These are phyloP conservation scores for Rugosomyces carneus DNA, from an alignment of 1,284 basidiomycete genomes.

Conservation along the genomic window DNA sequence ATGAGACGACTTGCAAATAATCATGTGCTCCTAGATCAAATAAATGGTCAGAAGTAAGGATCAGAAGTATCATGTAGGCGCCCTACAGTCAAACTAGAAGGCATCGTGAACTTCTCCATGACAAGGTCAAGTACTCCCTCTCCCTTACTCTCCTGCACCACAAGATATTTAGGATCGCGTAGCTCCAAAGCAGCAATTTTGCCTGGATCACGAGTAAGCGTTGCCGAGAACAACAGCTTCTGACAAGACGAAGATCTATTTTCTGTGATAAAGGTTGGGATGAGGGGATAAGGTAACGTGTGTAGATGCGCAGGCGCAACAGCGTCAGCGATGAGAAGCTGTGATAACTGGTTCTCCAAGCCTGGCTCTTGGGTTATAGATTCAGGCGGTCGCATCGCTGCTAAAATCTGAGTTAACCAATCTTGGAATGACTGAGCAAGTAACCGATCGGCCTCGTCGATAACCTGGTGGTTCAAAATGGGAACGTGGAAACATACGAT, in stretches of 20 bases:
- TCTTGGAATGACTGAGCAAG: constrained; percentile 95
- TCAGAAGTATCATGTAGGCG: neutral
- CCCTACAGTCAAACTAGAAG: constrained; percentile 64
- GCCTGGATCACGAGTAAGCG: constrained; percentile 89
- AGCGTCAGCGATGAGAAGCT: constrained; percentile 37
- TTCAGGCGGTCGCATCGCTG: constrained; percentile 54
- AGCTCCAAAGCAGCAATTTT: constrained; percentile 85
- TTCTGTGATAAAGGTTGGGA: constrained; percentile 50
- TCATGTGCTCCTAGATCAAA: constrained; percentile 84
- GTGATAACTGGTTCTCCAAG: neutral
- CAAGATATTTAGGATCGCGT: constrained; percentile 81
- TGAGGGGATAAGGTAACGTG: constrained; percentile 32
- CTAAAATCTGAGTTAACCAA: constrained; percentile 81
- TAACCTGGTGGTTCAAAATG: constrained; percentile 52
- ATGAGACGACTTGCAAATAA: constrained; percentile 71
- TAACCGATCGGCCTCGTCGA: constrained; percentile 96
- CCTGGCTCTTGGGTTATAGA: neutral
- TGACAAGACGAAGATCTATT: constrained; percentile 69
- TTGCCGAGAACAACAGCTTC: constrained; percentile 96
- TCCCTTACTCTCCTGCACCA: constrained; percentile 55
- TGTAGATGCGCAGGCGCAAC: constrained; percentile 55
- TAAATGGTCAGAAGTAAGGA: constrained; percentile 1
- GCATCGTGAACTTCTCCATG: constrained; percentile 80
- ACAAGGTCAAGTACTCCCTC: constrained; percentile 46
- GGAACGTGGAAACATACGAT: constrained; percentile 4